phyloP scores from a whole-genome alignment of 768 basidiomycete genomes.

The Podaxis pistillaris region DNA sequence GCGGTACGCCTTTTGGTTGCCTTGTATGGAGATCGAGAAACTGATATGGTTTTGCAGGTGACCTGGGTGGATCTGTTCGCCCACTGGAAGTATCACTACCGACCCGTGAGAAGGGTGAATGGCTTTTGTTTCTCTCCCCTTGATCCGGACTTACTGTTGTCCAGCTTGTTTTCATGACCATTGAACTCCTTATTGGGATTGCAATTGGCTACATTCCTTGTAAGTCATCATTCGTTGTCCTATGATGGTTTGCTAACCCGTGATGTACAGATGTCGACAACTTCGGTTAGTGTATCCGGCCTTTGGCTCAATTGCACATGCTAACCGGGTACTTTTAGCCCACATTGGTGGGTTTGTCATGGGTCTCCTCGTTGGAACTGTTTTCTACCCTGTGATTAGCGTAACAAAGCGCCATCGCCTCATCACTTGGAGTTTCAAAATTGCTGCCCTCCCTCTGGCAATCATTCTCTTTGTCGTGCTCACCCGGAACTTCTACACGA shows the following conservation, averaged over 20 bases:
- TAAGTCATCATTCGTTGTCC: constrained; percentile 31
- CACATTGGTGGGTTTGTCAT: constrained; percentile 88
- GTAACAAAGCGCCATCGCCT: constrained; percentile 68
- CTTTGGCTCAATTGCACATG: not conserved
- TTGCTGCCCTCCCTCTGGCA: constrained; percentile 71
- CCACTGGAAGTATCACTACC: constrained; percentile 88
- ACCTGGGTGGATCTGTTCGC: constrained; percentile 88
- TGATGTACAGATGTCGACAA: constrained; percentile 73
- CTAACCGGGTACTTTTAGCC: constrained; percentile 37
- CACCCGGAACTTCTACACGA: constrained; percentile 85
- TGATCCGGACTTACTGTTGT: constrained; percentile 3
- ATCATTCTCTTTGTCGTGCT: constrained; percentile 82
- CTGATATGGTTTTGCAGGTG: constrained; percentile 36
- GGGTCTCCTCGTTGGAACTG: constrained; percentile 78
- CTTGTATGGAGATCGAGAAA: not conserved
- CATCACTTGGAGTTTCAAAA: constrained; percentile 71
- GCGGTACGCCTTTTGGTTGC: constrained; percentile 45
- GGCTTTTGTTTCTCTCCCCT: not conserved
- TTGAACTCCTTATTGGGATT: constrained; percentile 86
- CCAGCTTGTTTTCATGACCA: constrained; percentile 78
- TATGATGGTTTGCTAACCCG: not conserved
- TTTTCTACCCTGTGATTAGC: constrained; percentile 89
- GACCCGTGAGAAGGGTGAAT: constrained; percentile 74
- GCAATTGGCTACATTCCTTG: constrained; percentile 84
- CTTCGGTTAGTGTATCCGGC: constrained; percentile 52